Evolutionary conservation across 306 rosid species (phyloP).

Genomic region (Parietaria judaica): DNA sequence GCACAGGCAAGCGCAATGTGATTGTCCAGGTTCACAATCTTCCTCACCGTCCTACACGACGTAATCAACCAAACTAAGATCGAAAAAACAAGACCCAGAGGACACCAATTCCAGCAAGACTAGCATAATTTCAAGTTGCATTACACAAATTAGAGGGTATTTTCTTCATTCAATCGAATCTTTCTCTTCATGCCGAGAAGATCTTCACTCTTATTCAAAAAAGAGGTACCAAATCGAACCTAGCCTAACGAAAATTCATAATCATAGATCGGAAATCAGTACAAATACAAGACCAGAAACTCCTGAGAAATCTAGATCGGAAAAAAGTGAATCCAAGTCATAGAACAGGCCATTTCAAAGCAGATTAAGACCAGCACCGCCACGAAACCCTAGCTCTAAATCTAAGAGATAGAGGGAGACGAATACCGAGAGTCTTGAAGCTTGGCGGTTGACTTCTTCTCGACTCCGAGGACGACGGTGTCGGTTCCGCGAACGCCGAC

Average conservation of each 20-base stretch:
- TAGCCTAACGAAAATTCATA: too few relatives aligned
- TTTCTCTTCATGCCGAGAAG: neutral
- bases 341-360: neutral
- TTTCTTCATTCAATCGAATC: too few relatives aligned
- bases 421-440: conserved; percentile 88
- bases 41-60: conserved; percentile 44
- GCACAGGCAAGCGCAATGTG: conserved; percentile 90
- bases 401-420: neutral
- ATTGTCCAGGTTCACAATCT: conserved; percentile 51
- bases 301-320: neutral
- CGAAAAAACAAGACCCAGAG: neutral
- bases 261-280: neutral
- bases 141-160: too few relatives aligned
- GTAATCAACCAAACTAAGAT: neutral
- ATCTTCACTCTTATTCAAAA: neutral
- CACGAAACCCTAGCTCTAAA: neutral
- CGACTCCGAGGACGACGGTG: conserved; percentile 93
- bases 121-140: neutral
- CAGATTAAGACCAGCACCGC: neutral
- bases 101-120: neutral
- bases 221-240: too few relatives aligned
- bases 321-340: neutral
- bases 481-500: conserved; percentile 98
- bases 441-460: conserved; percentile 89
- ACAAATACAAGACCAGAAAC: neutral